Base-by-base conservation (phyloP, 2,329 filamentous ascomycete species). In the Cladophialophora bantiana region DNA sequence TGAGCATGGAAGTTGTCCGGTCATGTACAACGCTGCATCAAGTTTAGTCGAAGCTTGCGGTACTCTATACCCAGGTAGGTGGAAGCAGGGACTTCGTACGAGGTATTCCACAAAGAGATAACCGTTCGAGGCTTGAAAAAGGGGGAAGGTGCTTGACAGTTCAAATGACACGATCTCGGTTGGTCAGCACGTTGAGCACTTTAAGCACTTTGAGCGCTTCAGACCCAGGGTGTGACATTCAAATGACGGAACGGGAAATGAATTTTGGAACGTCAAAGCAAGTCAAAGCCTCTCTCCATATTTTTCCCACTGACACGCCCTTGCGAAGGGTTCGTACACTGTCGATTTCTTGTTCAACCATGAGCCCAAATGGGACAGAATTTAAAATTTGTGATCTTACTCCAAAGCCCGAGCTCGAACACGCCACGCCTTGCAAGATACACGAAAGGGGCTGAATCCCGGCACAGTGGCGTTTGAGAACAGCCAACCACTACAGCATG, bases 401-500 rank as follows among this genome's bases (percentile, higher is more conserved):
- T 18, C 45, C 45, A 31, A 50, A 50, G 18, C 18, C 45, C 45
- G 45, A 50, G 45, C 45, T 12, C 18, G 3, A 4, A 7, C 18
- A 26, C 45, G 18, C 6, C 42, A 26, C 7, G 20, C 45, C 45
- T 50, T 4, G 18, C 45, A 4, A 50, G 45, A 50, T 31, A 31
- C 12, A 12, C 45, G 18, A 26, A 50, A 50, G 45, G 45, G 45
- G 45, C 45, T 50, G 45, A 9, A 26, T 20, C 20, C 45, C 20
- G 10, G 45, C 20, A 50, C 5, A 26, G 45, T 50, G 45, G 45
- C 45, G 45, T 50, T 50, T 50, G 45, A 50, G 45, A 50, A 20
- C 20, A 50, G 45, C 45, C 45, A 50, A 50, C 45, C 45, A 50
- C 18, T 1, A 50, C 20, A 50, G 26, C 45, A 50, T 12, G 20